phyloP scores from a whole-genome alignment of 2,329 filamentous ascomycete genomes.

The Tolypocladium amazonense region DNA sequence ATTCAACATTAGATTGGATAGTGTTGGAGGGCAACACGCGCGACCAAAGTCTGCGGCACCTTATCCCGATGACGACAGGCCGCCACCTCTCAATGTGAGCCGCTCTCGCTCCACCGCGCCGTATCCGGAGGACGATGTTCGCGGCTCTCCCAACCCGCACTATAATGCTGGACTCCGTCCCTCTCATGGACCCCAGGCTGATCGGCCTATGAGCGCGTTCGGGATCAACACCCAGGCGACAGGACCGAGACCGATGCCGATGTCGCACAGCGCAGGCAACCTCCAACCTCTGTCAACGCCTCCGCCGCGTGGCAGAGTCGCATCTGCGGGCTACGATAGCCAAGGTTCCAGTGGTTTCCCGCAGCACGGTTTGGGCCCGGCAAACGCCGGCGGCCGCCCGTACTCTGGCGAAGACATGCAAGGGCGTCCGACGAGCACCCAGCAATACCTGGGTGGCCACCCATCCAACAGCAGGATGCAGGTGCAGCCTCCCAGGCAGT shows the following conservation, averaged over 20 bases:
- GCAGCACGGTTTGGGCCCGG: conserved; percentile 25
- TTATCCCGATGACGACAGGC: conserved; percentile 59
- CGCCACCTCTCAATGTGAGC: conserved; percentile 33
- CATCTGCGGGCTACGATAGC: conserved; percentile 33
- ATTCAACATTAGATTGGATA: conserved; percentile 39
- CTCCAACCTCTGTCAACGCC: conserved; percentile 26
- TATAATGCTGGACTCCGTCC: conserved; percentile 38
- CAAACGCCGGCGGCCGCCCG: conserved; percentile 5
- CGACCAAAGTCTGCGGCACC: conserved; percentile 51
- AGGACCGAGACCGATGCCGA: conserved; percentile 24
- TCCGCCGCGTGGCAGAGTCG: conserved; percentile 28
- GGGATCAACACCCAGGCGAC: conserved; percentile 37
- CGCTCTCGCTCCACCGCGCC: conserved; percentile 37
- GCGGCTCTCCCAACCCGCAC: conserved; percentile 21
- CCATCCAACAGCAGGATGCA: conserved; percentile 20
- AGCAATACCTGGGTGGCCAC: conserved; percentile 16
- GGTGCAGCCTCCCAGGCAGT: conserved; percentile 12
- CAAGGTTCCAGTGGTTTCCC: conserved; percentile 30
- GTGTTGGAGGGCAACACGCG: conserved; percentile 12
- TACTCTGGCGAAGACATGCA: conserved; percentile 12
- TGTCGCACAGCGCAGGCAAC: conserved; percentile 34
- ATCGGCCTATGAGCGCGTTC: conserved; percentile 41
- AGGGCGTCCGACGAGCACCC: conserved; percentile 14
- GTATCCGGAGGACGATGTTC: conserved; percentile 43
- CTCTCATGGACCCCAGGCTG: conserved; percentile 34